Conservation (phyloP, 352 stramenopile species). For the Phytophthora sojae region DNA sequence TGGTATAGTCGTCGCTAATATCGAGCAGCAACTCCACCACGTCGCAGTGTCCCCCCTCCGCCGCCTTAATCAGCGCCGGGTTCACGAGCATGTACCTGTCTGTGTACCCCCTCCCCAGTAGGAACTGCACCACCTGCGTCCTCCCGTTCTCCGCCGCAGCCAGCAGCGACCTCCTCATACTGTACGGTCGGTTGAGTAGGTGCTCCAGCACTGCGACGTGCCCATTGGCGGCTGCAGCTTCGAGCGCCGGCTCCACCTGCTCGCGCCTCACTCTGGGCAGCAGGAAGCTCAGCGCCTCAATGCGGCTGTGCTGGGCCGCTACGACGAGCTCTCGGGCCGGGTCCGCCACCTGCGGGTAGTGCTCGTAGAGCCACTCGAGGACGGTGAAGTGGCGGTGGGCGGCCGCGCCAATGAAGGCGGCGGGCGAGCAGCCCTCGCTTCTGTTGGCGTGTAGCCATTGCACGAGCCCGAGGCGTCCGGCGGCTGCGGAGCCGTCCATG, state of each 20-base stretch:
- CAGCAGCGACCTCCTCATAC: slow-evolving; percentile 4
- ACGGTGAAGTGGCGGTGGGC: background rate
- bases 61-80: slow-evolving; percentile 9
- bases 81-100: background rate
- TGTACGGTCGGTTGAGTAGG: slow-evolving; percentile 4
- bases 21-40: slow-evolving; percentile 12
- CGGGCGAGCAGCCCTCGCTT: slow-evolving; percentile 6
- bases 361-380: slow-evolving; percentile 8
- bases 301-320: slow-evolving; percentile 2
- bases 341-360: slow-evolving; percentile 2
- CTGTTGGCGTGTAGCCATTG: slow-evolving; percentile 5
- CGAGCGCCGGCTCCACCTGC: slow-evolving; percentile 10
- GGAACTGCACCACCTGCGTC: slow-evolving; percentile 16
- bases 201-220: slow-evolving; percentile 9
- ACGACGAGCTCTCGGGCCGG: slow-evolving; percentile 8
- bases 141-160: slow-evolving; percentile 4
- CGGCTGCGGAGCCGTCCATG: slow-evolving; percentile 9
- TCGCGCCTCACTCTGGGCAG: background rate
- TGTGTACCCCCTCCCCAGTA: slow-evolving; percentile 8
- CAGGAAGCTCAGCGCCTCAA: slow-evolving; percentile 80
- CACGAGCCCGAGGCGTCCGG: background rate
- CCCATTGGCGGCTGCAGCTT: slow-evolving; percentile 12
- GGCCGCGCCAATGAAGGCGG: background rate
- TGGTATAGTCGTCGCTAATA: slow-evolving; percentile 9
- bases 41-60: slow-evolving; percentile 12